A percentile compares a stretch with the other conserved stretches of the same genome.
phyloP scores from a whole-genome alignment of 73 alveolate genomes.

The Tetrahymena borealis region DNA sequence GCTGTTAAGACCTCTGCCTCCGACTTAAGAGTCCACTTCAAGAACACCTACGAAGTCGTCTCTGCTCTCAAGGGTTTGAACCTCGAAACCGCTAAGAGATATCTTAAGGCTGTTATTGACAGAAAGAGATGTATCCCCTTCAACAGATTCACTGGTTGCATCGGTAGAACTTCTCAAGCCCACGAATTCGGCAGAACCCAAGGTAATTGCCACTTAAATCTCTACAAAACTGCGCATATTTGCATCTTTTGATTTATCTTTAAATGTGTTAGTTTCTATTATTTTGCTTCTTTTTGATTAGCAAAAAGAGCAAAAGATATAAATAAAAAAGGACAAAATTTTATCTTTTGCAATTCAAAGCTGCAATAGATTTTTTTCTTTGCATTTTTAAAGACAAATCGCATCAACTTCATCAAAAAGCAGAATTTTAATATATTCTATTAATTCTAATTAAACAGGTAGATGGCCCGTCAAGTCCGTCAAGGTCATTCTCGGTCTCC shows the following conservation, averaged over 20 bases:
- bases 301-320: background rate
- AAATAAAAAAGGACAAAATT: background rate
- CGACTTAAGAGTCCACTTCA: constrained; percentile 90
- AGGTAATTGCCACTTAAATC: constrained; percentile 10
- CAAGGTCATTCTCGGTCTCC: constrained; percentile 69
- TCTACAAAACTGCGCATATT: background rate
- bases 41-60: constrained; percentile 90
- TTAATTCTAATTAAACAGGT: constrained; percentile 30
- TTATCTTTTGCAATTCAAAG: background rate
- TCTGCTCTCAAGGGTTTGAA: constrained; percentile 88
- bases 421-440: background rate
- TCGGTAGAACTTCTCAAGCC: constrained; percentile 92
- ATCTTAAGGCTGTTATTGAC: constrained; percentile 86
- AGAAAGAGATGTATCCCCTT: constrained; percentile 88
- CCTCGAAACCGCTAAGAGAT: constrained; percentile 77
- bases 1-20: constrained; percentile 79
- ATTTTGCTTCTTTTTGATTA: background rate
- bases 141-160: constrained; percentile 79
- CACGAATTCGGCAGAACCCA: constrained; percentile 67
- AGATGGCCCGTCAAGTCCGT: constrained; percentile 95
- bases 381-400: background rate
- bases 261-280: background rate
- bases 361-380: background rate
- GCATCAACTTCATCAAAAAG: background rate
- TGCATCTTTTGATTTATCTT: background rate